Conservation (phyloP, 2,329 filamentous ascomycete genomes). For the Balansia obtecta region DNA sequence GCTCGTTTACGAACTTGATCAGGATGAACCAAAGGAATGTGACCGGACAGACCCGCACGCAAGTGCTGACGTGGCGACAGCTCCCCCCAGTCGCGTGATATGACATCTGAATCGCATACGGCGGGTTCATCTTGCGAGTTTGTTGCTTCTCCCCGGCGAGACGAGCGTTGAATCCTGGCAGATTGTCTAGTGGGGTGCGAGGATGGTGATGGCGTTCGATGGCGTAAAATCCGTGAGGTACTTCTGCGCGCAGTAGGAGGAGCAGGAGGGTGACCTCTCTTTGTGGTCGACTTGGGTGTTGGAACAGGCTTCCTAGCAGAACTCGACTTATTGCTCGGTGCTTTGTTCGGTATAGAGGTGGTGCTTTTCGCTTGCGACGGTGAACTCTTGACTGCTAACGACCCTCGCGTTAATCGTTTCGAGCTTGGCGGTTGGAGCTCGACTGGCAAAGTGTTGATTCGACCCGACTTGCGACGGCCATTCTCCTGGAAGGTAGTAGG, state of each 20-base stretch:
- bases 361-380: slow-evolving; percentile 21
- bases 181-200: slow-evolving; percentile 27
- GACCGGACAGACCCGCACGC: slow-evolving; percentile 24
- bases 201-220: slow-evolving; percentile 29
- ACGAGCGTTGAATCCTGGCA: slow-evolving; percentile 29
- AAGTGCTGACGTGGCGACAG: slow-evolving; percentile 36
- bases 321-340: slow-evolving; percentile 15
- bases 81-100: slow-evolving; percentile 12
- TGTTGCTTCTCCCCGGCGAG: slow-evolving; percentile 23
- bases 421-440: slow-evolving; percentile 37
- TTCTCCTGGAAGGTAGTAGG: slow-evolving; percentile 72
- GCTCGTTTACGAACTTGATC: slow-evolving; percentile 41
- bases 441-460: slow-evolving; percentile 44
- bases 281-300: slow-evolving; percentile 19
- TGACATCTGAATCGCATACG: slow-evolving; percentile 7
- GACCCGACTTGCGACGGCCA: slow-evolving; percentile 56
- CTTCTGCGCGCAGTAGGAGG: slow-evolving; percentile 12
- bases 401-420: slow-evolving; percentile 39
- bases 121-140: slow-evolving; percentile 8
- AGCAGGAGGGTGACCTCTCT: slow-evolving; percentile 13
- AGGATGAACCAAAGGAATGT: slow-evolving; percentile 47
- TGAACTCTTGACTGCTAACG: slow-evolving; percentile 15
- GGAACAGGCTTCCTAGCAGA: slow-evolving; percentile 14
- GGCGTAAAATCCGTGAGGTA: slow-evolving; percentile 22
- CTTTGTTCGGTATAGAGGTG: slow-evolving; percentile 17